Evolutionary conservation across 176 grass and related monocot species (phyloP).

Genomic region (Juncus inflexus): DNA sequence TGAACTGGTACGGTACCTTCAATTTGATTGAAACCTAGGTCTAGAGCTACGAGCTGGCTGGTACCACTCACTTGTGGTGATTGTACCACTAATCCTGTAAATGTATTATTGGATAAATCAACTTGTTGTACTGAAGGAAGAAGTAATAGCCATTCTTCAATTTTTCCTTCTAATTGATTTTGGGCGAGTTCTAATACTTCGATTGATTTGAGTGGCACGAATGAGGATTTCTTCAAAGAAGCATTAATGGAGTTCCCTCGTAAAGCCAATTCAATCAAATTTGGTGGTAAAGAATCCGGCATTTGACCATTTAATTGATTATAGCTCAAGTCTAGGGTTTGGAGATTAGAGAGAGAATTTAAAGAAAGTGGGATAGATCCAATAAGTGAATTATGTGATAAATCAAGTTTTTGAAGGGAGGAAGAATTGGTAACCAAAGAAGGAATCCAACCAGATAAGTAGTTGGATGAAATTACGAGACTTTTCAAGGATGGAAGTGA

Average conservation of each 20-base stretch:
- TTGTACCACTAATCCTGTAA: slow-evolving; percentile 13
- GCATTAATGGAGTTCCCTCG: slow-evolving; percentile 11
- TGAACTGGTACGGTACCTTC: slow-evolving; percentile 15
- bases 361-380: background rate
- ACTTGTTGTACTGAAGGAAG: slow-evolving; percentile 25
- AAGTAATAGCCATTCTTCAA: slow-evolving; percentile 23
- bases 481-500: slow-evolving; percentile 19
- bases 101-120: slow-evolving; percentile 21
- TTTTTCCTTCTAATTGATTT: slow-evolving; percentile 16
- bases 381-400: slow-evolving; percentile 18
- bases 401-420: slow-evolving; percentile 18
- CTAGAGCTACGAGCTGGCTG: slow-evolving; percentile 17
- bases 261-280: slow-evolving; percentile 20
- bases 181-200: slow-evolving; percentile 18
- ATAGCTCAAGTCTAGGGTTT: slow-evolving; percentile 22
- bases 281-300: slow-evolving; percentile 3
- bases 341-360: slow-evolving; percentile 8
- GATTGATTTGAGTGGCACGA: background rate
- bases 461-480: slow-evolving; percentile 20
- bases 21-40: slow-evolving; percentile 21
- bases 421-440: background rate
- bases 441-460: slow-evolving; percentile 7
- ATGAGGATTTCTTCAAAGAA: slow-evolving; percentile 8
- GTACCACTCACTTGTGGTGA: background rate
- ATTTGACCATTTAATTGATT: slow-evolving; percentile 12